phyloP scores from a whole-genome alignment of 495 filamentous ascomycete genomes.

The Clohesyomyces aquaticus region DNA sequence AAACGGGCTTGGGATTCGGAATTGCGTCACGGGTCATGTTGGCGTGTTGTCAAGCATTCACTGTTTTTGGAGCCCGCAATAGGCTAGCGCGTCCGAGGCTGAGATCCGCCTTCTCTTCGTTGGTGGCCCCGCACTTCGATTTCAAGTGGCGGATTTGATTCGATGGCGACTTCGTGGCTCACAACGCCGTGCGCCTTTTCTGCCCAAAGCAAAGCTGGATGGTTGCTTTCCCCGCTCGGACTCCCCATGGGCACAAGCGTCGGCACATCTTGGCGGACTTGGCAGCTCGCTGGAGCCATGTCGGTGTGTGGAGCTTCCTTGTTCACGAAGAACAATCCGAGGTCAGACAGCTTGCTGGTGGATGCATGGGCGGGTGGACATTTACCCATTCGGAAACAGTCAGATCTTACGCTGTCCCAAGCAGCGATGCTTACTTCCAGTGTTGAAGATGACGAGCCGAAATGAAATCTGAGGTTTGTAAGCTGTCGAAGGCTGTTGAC shows the following conservation, averaged over 20 bases:
- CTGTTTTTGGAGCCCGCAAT: not conserved
- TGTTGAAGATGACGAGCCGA: conserved; percentile 6
- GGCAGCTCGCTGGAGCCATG: not conserved
- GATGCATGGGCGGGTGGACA: not conserved
- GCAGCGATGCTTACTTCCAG: not conserved
- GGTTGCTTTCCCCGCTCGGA: not conserved
- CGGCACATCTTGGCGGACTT: not conserved
- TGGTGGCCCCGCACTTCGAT: not conserved
- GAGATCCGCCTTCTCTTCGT: not conserved
- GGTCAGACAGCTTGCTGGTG: not conserved
- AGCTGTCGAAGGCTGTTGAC: too few relatives aligned
- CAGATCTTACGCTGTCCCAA: not conserved
- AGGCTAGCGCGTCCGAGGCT: not conserved
- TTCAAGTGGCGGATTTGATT: too few relatives aligned
- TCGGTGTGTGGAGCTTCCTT: not conserved
- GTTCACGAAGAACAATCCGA: not conserved
- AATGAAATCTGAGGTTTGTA: too few relatives aligned
- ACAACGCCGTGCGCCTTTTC: too few relatives aligned
- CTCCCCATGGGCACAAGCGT: not conserved
- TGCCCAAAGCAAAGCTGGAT: not conserved
- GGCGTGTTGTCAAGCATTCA: not conserved
- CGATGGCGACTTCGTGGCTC: too few relatives aligned
- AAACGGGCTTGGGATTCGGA: not conserved
- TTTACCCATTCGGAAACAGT: not conserved
- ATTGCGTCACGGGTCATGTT: not conserved